Evolutionary conservation across 2,329 filamentous ascomycete species (phyloP), one percentile per base, ranked within the genome.

Genomic region (Fusarium aywerte): DNA sequence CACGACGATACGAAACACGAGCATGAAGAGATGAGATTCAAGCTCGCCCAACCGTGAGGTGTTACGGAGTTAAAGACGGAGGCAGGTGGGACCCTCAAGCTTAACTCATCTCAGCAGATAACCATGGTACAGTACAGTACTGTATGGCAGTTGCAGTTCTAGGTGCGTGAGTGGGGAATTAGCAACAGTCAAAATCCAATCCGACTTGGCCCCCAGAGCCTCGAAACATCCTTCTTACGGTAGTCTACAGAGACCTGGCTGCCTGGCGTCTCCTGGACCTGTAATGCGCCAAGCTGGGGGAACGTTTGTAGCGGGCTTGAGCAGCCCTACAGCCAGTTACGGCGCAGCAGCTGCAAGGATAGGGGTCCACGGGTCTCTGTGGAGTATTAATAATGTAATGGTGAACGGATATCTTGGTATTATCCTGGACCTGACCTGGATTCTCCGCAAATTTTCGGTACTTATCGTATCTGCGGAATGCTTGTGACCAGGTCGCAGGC

Each of bases 201-300:
- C 43, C 11, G 16, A 54, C 40, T 25, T 43, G 49, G 49, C 51
- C 27, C 27, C 39, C 42, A 58, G 55, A 58, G 55, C 51, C 55
- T 57, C 25, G 32, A 33, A 33, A 27, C 18, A 27, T 40, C 50
- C 39, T 21, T 27, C 50, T 47, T 33, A 48, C 33, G 27, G 35
- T 15, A 45, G 49, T 42, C 42, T 35, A 21, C 33, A 15, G 51
- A 53, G 42, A 43, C 60, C 51, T 71, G 68, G 70, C 53, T 72
- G 70, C 70, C 70, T 72, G 62, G 66, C 52, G 53, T 51, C 62
- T 58, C 20, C 58, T 29, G n/a, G 39, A 42, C 31, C 20, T 43
- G 20, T 32, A 53, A 18, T 18, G 20, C 29, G 15, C 25, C n/a
- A 45, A 15, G 16, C 38, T 49, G 31, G 21, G 25, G 45, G 45